These are phyloP conservation scores for Cladosporium sp. DNA, from an alignment of 2,329 filamentous ascomycete genomes.

Conservation along the genomic window DNA sequence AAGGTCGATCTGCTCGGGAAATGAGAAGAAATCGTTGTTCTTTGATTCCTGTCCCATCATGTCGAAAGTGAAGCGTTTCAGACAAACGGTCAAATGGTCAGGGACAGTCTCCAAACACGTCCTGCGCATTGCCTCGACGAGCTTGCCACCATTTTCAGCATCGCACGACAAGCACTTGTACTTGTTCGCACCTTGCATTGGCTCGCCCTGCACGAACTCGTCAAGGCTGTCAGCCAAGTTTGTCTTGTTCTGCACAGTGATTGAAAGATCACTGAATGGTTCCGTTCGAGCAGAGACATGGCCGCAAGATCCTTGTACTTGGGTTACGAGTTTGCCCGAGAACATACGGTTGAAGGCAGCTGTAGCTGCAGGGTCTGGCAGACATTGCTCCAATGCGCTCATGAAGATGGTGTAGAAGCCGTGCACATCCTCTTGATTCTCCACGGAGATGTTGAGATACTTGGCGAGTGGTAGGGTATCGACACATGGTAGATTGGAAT, in stretches of 20 bases:
- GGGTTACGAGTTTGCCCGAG: constrained; percentile 85
- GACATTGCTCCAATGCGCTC: constrained; percentile 82
- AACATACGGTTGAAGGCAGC: constrained; percentile 76
- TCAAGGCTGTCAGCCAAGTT: constrained; percentile 81
- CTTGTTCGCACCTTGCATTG: constrained; percentile 96
- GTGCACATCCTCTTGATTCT: constrained; percentile 94
- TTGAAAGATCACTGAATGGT: constrained; percentile 89
- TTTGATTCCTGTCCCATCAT: constrained; percentile 74
- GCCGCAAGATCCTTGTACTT: constrained; percentile 89
- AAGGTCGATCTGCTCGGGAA: constrained; percentile 80
- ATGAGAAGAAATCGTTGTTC: constrained; percentile 92
- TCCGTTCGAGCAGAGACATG: constrained; percentile 90
- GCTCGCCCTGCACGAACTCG: constrained; percentile 93
- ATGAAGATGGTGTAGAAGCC: constrained; percentile 96
- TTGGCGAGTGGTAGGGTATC: constrained; percentile 70
- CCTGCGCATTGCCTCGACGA: constrained; percentile 81
- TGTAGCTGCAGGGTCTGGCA: constrained; percentile 64
- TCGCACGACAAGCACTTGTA: constrained; percentile 94
- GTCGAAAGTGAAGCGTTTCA: constrained; percentile 85
- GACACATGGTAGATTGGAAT: constrained; percentile 67
- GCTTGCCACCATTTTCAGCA: constrained; percentile 49
- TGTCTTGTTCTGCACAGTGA: constrained; percentile 89
- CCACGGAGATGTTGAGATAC: constrained; percentile 78
- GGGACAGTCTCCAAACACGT: constrained; percentile 90
- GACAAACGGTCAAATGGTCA: constrained; percentile 89